Conservation (phyloP, 345 rosid species). For the Euclidium syriacum region DNA sequence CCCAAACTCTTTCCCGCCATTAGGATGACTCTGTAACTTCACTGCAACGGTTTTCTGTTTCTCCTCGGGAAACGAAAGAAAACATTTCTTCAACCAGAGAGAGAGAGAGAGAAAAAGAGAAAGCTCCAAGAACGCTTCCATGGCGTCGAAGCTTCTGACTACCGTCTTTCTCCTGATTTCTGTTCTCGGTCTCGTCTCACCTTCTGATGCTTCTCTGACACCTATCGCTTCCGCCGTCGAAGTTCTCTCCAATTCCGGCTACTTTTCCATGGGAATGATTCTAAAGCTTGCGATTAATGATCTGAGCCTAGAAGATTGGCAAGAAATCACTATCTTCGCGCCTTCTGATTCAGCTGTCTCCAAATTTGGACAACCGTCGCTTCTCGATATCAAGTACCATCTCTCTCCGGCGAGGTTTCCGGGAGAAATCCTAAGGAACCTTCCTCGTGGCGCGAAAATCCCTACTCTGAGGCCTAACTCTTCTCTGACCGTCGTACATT, state of each 20-base stretch:
- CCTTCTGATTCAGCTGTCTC: slow-evolving; percentile 35
- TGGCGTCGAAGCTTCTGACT: slow-evolving; percentile 24
- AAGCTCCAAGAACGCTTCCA: slow-evolving; percentile 15
- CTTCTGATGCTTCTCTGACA: slow-evolving; percentile 13
- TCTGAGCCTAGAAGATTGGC: slow-evolving; percentile 29
- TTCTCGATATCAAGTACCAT: slow-evolving; percentile 31
- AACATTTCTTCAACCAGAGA: not conserved
- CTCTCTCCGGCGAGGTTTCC: slow-evolving; percentile 32
- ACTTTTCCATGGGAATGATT: slow-evolving; percentile 43
- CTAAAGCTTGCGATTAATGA: slow-evolving; percentile 26
- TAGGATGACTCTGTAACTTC: too few species aligned
- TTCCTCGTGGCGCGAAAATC: slow-evolving; percentile 29
- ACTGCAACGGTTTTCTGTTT: too few species aligned
- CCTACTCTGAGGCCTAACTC: slow-evolving; percentile 31
- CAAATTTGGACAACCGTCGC: slow-evolving; percentile 33
- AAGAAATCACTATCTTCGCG: slow-evolving; percentile 36
- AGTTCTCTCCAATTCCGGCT: slow-evolving; percentile 35
- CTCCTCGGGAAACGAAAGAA: too few species aligned
- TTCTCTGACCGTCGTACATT: slow-evolving; percentile 26
- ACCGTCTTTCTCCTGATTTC: slow-evolving; percentile 2
- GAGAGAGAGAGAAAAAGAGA: not conserved
- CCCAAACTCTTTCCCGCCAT: too few species aligned
- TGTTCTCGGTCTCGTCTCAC: not conserved
- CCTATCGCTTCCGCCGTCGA: slow-evolving; percentile 27
- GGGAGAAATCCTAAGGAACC: slow-evolving; percentile 21